Conservation (phyloP, 176 grass and related monocot species). For the Eleusine coracana region DNA sequence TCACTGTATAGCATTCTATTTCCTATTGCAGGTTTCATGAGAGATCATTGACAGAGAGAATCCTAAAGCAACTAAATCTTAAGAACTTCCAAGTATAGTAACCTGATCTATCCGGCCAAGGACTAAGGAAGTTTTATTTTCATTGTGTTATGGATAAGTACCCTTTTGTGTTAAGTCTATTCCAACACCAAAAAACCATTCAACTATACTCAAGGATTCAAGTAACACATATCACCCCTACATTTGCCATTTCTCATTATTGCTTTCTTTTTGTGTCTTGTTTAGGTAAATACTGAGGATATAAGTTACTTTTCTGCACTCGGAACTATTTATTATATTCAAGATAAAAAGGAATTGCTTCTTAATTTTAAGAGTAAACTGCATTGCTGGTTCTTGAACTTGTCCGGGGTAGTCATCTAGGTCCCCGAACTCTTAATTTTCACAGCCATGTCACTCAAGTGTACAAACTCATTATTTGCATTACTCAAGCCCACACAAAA, state of each 20-base stretch:
- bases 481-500: too few relatives aligned
- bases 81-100: slow-evolving; percentile 74
- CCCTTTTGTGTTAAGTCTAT: background rate
- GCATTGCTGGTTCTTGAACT: too few relatives aligned
- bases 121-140: slow-evolving; percentile 22
- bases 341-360: background rate
- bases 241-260: background rate
- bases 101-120: slow-evolving; percentile 27
- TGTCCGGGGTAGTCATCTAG: too few relatives aligned
- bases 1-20: slow-evolving; percentile 3
- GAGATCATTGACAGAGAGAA: slow-evolving; percentile 68
- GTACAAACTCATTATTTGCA: too few relatives aligned
- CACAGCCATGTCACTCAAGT: too few relatives aligned
- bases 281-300: background rate
- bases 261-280: background rate
- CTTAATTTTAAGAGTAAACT: too few relatives aligned
- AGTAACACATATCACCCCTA: background rate
- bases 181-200: background rate
- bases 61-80: slow-evolving; percentile 70
- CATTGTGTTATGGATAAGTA: background rate
- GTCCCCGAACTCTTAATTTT: too few relatives aligned
- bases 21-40: slow-evolving; percentile 65
- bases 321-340: background rate
- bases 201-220: background rate
- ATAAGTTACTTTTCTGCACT: background rate